Base-by-base conservation (phyloP, 208 protist species). In the Willaertia magna region DNA sequence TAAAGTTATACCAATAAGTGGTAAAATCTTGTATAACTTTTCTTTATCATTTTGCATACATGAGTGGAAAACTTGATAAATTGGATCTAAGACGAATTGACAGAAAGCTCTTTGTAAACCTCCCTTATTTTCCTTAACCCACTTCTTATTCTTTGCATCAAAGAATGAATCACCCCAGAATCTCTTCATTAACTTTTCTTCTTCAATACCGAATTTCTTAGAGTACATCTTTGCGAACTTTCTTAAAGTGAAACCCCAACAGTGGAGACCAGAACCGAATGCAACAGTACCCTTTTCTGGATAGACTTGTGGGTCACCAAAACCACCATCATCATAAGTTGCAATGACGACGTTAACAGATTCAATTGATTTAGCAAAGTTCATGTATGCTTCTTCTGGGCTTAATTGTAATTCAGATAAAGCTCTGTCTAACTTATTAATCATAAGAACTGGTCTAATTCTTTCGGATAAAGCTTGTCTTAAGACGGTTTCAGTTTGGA, bases 121-220 rank as follows among this genome's bases (percentile, higher is more conserved):
- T 67, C 93, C 94, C 76, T 93, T 87, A 9, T 67, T 44, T 4
- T n/a, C 61, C 39, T 91, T 91, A 18, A 86, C 90, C 96, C 96
- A 98, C 87, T 97, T 96, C 91, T 97, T 97, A 11, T 86, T 84
- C 2, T 89, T 88, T 43, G 95, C 88, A 89, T 98, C 94, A 89
- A 97, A 99, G 93, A 96, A 99, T 89, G 95, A 94, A 90, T 99
- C 97, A 87, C 98, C 98, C 98, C 98, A 99, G 14, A 99, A 94
- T 74, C 93, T 92, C 86, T 93, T 87, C 87, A 96, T 94, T 88
- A 95, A 92, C 89, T 95, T 94, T 79, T 88, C 74, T 84, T 92
- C 89, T 83, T 92, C 90, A 85, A 96, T 89, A 90, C 95, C 95
- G 85, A 99, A 99, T 92, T 99, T 99, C 43, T 87, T 88, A 34